phyloP scores from a whole-genome alignment of 306 rosid species.

The Gleditsia sinensis region DNA sequence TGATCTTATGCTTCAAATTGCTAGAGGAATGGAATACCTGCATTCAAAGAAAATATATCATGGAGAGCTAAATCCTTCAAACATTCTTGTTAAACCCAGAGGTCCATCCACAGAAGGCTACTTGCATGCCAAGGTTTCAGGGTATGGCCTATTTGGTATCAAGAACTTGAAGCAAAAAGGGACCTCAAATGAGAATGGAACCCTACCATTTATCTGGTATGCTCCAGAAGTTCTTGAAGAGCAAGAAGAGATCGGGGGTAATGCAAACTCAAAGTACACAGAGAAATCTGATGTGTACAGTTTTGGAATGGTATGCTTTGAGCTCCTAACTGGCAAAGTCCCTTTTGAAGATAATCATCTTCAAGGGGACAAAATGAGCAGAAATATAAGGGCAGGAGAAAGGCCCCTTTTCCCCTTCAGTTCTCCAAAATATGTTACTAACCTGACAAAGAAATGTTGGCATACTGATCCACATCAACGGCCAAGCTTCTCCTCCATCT shows the following conservation, averaged over 20 bases:
- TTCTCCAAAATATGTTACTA: constrained; percentile 68
- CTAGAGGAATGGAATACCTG: constrained; percentile 90
- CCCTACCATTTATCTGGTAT: constrained; percentile 72
- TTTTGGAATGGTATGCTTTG: constrained; percentile 96
- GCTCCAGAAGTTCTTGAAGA: constrained; percentile 94
- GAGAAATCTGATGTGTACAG: constrained; percentile 94
- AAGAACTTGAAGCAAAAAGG: constrained; percentile 48
- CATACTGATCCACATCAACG: constrained; percentile 75
- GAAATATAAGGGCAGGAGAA: constrained; percentile 91
- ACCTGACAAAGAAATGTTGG: constrained; percentile 93
- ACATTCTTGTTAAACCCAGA: constrained; percentile 75
- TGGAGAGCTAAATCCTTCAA: constrained; percentile 78
- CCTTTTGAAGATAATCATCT: constrained; percentile 97
- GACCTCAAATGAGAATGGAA: constrained; percentile 59
- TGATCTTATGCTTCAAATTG: constrained; percentile 89
- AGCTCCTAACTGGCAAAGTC: constrained; percentile 87
- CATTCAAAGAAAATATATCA: constrained; percentile 77
- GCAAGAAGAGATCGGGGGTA: constrained; percentile 58
- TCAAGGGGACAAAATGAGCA: constrained; percentile 95
- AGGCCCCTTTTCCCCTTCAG: constrained; percentile 81
- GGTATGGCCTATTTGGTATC: constrained; percentile 60
- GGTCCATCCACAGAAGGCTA: constrained; percentile 61
- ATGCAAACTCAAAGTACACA: constrained; percentile 47
- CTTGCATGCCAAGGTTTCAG: constrained; percentile 72
- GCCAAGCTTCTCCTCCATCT: constrained; percentile 82